These are phyloP conservation scores for Geosmithia flava DNA, from an alignment of 2,329 filamentous ascomycete species.

Conservation along the genomic window DNA sequence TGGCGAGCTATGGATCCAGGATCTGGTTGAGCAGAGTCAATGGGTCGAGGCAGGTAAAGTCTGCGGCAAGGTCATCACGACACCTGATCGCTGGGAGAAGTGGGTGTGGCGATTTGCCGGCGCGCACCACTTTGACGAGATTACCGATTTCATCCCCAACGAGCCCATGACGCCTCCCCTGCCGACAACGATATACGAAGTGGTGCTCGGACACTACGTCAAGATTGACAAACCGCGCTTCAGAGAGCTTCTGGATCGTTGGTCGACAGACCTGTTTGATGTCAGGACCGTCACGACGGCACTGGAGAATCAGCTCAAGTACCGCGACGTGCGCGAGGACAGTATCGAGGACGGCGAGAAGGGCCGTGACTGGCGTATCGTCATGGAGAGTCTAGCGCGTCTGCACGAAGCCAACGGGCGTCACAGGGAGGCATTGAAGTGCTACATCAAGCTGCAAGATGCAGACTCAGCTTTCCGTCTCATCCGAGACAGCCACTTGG, in stretches of 20 bases:
- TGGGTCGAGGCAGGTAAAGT: conserved; percentile 72
- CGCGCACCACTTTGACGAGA: conserved; percentile 78
- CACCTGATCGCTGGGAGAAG: conserved; percentile 78
- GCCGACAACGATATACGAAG: conserved; percentile 73
- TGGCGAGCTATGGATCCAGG: conserved; percentile 86
- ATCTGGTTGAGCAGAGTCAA: conserved; percentile 61
- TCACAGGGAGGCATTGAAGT: conserved; percentile 72
- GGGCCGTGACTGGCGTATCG: conserved; percentile 74
- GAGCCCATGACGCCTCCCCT: conserved; percentile 68
- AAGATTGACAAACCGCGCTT: conserved; percentile 64
- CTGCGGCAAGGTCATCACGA: conserved; percentile 71
- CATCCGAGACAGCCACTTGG: conserved; percentile 79
- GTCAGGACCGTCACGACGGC: conserved; percentile 62
- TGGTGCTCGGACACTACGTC: conserved; percentile 82
- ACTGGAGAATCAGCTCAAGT: conserved; percentile 72
- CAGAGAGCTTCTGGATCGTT: conserved; percentile 66
- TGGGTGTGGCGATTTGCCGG: conserved; percentile 92
- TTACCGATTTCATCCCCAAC: conserved; percentile 70
- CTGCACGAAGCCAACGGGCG: conserved; percentile 73
- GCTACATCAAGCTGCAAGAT: conserved; percentile 84
- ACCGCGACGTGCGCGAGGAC: conserved; percentile 62
- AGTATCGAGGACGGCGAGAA: conserved; percentile 61
- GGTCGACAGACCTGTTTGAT: conserved; percentile 78
- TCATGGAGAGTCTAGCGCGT: conserved; percentile 77
- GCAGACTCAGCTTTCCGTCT: conserved; percentile 79